phyloP scores from a whole-genome alignment of 768 basidiomycete species.

The Serendipita sp. region DNA sequence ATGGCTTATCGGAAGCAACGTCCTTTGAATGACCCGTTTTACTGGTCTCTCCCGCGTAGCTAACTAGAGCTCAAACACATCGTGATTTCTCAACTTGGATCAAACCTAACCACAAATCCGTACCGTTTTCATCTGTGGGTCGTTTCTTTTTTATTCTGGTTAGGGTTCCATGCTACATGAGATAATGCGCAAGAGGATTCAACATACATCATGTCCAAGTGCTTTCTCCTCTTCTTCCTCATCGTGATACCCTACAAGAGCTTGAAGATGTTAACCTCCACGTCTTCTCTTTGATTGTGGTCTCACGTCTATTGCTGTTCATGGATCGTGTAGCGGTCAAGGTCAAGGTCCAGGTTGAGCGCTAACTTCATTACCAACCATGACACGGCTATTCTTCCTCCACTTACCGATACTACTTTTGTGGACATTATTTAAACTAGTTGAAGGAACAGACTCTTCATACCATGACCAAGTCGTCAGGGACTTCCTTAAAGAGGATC shows the following conservation, averaged over 20 bases:
- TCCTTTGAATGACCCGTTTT: no score
- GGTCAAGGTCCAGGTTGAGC: not conserved
- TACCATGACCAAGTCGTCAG: constrained; percentile 1
- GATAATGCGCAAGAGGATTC: no score
- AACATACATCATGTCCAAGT: no score
- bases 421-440: not conserved
- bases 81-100: no score
- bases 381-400: not conserved
- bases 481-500: constrained; percentile 10
- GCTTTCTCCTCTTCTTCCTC: not conserved
- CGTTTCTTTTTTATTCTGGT: no score
- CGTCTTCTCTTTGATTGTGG: not conserved
- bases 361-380: not conserved
- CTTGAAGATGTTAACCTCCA: not conserved
- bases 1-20: no score
- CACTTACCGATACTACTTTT: not conserved
- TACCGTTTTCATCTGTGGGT: no score
- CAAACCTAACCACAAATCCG: no score
- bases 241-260: constrained; percentile 2
- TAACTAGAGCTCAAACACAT: no score
- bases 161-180: no score
- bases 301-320: no score
- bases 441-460: not conserved
- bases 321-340: not conserved
- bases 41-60: no score